These are phyloP conservation scores for Microdochium paspali DNA, from an alignment of 2,329 filamentous ascomycete genomes.

Conservation along the genomic window DNA sequence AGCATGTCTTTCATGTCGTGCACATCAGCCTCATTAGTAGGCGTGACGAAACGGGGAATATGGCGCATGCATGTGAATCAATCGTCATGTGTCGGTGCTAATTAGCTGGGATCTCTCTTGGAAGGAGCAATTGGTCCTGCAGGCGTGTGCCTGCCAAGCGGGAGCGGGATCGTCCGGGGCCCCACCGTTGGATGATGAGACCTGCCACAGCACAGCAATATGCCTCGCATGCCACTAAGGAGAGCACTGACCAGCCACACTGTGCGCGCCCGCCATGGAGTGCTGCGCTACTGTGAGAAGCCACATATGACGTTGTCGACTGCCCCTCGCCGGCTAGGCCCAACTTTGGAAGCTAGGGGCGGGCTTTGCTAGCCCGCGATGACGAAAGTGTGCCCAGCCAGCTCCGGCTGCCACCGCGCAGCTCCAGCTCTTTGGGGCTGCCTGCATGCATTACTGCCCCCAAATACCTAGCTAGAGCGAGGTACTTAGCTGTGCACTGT, in stretches of 20 bases:
- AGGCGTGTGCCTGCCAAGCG: neutral
- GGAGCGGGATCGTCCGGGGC: neutral
- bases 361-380: neutral
- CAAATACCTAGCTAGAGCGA: no score
- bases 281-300: neutral
- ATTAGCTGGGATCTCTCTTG: neutral
- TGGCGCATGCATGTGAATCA: neutral
- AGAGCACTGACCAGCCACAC: slow-evolving; percentile 2
- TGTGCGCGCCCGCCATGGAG: neutral
- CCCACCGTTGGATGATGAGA: no score
- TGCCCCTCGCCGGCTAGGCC: neutral
- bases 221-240: no score
- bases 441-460: no score
- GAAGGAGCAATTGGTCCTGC: slow-evolving; percentile 1
- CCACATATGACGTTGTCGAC: slow-evolving; percentile 10
- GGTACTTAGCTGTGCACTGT: no score
- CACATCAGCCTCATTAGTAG: no score
- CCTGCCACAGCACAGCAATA: no score
- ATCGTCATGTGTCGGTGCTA: neutral
- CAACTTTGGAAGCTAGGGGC: no score
- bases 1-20: no score
- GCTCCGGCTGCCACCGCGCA: no score
- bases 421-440: neutral
- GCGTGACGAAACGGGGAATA: no score
- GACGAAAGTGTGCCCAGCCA: neutral